phyloP scores from a whole-genome alignment of 2,329 filamentous ascomycete genomes.

The Fusarium zealandicum region DNA sequence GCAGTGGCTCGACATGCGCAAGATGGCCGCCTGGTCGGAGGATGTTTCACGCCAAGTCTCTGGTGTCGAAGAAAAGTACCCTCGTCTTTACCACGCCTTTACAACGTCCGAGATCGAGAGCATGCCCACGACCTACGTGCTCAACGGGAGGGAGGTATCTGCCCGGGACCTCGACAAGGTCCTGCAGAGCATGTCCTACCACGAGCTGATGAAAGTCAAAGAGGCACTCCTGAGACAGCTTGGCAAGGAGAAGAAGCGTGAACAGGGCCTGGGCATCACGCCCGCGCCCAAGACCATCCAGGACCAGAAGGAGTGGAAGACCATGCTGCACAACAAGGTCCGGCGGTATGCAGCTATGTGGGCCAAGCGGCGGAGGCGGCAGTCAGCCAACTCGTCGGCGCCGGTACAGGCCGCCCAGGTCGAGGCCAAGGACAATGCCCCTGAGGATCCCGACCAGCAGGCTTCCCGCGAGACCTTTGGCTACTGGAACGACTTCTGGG shows the following conservation, averaged over 20 bases:
- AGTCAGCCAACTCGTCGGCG: neutral
- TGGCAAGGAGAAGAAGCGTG: conserved; percentile 26
- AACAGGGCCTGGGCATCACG: conserved; percentile 23
- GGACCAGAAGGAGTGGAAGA: conserved; percentile 29
- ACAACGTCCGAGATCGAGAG: conserved; percentile 43
- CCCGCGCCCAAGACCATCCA: neutral
- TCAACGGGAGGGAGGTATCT: conserved; percentile 38
- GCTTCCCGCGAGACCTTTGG: conserved; percentile 24
- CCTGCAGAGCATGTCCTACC: conserved; percentile 42
- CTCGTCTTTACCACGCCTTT: conserved; percentile 52
- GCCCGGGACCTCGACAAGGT: conserved; percentile 41
- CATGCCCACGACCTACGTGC: conserved; percentile 38
- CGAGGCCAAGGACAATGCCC: conserved; percentile 4
- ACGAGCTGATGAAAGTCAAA: conserved; percentile 42
- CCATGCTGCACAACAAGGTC: conserved; percentile 31
- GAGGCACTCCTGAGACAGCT: conserved; percentile 31
- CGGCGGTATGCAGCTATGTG: conserved; percentile 30
- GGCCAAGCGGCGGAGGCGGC: conserved; percentile 30
- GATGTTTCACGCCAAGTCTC: conserved; percentile 51
- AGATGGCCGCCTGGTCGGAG: conserved; percentile 57
- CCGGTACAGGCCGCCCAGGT: neutral
- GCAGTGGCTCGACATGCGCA: conserved; percentile 59
- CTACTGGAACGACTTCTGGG: conserved; percentile 40
- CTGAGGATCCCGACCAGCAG: conserved; percentile 23
- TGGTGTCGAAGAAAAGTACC: conserved; percentile 50